Conservation (phyloP, 495 filamentous ascomycete genomes). For the Apiosordaria backusii region DNA sequence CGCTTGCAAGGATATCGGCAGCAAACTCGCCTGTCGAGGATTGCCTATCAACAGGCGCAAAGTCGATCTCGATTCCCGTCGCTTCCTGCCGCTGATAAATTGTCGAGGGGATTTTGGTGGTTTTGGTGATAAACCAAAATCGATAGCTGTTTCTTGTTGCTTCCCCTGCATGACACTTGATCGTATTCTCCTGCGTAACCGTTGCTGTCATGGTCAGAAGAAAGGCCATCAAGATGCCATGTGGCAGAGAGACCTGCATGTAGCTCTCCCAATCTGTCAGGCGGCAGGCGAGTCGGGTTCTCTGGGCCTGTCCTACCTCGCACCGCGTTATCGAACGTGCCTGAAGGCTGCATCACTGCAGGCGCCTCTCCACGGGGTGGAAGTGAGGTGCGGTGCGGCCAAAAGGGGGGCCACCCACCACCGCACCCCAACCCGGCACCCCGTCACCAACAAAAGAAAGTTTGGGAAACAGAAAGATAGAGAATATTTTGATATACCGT, state of each 20-base stretch:
- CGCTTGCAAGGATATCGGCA: slow-evolving; percentile 9
- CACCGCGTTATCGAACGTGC: slow-evolving; percentile 18
- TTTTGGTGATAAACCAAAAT: too few species aligned
- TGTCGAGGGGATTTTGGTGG: too few species aligned
- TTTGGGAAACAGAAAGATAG: neutral
- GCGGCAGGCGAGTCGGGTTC: slow-evolving; percentile 12
- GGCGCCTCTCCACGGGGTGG: neutral
- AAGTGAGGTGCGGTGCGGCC: neutral
- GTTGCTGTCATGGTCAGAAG: neutral
- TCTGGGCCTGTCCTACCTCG: slow-evolving; percentile 15
- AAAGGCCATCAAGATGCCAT: slow-evolving; percentile 13
- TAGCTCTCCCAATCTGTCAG: neutral
- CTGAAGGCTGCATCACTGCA: slow-evolving; percentile 2
- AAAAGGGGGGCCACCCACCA: neutral
- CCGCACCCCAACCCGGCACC: neutral
- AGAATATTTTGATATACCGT: too few species aligned
- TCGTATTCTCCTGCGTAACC: neutral
- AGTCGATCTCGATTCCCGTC: neutral
- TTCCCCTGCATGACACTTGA: neutral
- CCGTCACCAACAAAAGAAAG: neutral
- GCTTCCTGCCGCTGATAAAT: neutral
- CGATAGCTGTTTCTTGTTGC: neutral
- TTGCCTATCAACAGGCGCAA: slow-evolving; percentile 2
- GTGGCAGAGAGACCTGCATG: slow-evolving; percentile 8
- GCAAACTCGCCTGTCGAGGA: neutral